Conservation (phyloP, 2,329 filamentous ascomycete genomes). For the Paraphaeosphaeria sporulosa region DNA sequence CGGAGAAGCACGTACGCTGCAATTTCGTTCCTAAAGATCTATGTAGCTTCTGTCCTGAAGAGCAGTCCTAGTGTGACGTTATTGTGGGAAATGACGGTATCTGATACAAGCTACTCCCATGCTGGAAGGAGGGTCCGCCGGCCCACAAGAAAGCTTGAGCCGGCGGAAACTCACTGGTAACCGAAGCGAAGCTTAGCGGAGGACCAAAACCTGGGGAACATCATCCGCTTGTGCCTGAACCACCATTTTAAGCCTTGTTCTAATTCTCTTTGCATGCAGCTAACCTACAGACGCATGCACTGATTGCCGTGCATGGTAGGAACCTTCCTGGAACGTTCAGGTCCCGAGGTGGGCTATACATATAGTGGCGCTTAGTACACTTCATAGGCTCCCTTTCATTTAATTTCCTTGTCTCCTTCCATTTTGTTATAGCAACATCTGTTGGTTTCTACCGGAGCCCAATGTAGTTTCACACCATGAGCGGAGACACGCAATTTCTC, state of each 20-base stretch:
- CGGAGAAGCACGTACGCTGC: background rate
- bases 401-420: slow-evolving; percentile 17
- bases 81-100: background rate
- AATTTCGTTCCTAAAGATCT: background rate
- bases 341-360: background rate
- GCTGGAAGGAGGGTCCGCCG: background rate
- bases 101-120: background rate
- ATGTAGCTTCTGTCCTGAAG: background rate
- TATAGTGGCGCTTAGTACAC: background rate
- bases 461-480: background rate
- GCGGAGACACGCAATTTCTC: background rate
- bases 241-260: background rate
- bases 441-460: background rate
- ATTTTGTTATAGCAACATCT: background rate
- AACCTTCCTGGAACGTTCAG: slow-evolving; percentile 18
- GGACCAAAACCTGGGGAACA: slow-evolving; percentile 10
- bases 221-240: slow-evolving; percentile 5
- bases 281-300: background rate
- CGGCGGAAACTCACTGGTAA: background rate
- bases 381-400: background rate
- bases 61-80: background rate
- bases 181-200: background rate
- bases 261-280: slow-evolving; percentile 5
- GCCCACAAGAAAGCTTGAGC: background rate
- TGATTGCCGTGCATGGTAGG: slow-evolving; percentile 1